Evolutionary conservation across 2,329 filamentous ascomycete genomes (phyloP), one percentile per base, ranked within the genome.

Genomic region (Fusarium fujikuroi): DNA sequence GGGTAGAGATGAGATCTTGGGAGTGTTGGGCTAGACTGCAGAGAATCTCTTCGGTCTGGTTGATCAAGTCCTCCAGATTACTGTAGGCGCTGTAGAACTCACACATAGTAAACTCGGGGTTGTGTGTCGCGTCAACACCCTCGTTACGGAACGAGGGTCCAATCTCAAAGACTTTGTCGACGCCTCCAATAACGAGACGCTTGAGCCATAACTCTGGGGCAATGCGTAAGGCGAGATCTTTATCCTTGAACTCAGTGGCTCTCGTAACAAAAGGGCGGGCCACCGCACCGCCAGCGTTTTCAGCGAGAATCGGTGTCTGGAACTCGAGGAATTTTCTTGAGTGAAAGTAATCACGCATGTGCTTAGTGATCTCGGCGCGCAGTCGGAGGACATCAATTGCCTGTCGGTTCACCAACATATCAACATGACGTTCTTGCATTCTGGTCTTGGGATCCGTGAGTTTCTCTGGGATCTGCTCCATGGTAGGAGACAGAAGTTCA

Each of bases 121-220:
- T 99, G 81, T 99, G 96, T 0, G 94, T 97, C 36, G 89, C 89
- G 81, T 98, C 95, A 40, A 97, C 84, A 81, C 94, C 94, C 84
- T 99, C 96, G 80, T 99, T 99, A 47, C 96, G 90, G 82, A 99
- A 99, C 18, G 91, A 91, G 7, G 94, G 92, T 2, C 96, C 96
- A 73, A 99, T 95, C 83, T 99, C 96, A 79, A 97, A 99, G 32
- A 99, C 91, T 70, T 88, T 91, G 76, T 97, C 93, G 69, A 98
- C 91, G 5, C 95, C 95, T 56, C 95, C 95, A 23, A 98, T 89
- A 2, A 98, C 90, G 50, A 99, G 86, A 14, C 96, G 90, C 85
- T 99, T 99, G 46, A 99, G 88, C 92, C 95, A 98, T 40, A 99
- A 85, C 83, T 99, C 96, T 2, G 96, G 96, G 7, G 96, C 96